Evolutionary conservation across 345 rosid species (phyloP).

Genomic region (Boechera stricta): DNA sequence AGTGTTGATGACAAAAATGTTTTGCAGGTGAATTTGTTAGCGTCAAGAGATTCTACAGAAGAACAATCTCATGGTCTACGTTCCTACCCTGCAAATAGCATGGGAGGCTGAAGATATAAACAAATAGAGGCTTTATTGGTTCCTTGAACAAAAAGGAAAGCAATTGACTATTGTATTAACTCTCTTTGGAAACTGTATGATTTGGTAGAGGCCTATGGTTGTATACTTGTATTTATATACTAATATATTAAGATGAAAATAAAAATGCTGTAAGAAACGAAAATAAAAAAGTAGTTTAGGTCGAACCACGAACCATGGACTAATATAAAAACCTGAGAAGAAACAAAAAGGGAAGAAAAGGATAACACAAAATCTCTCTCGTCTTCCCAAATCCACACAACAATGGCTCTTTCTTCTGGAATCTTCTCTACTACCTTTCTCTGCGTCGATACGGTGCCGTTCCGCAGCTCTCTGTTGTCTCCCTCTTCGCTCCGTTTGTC

Average conservation of each 20-base stretch:
- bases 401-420: slow-evolving; percentile 61
- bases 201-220: slow-evolving; percentile 11
- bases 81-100: slow-evolving; percentile 52
- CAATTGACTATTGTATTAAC: slow-evolving; percentile 14
- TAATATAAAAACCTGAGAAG: neutral
- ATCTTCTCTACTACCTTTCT: slow-evolving; percentile 51
- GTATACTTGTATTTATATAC: neutral
- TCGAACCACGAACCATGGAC: neutral
- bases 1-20: neutral
- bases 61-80: slow-evolving; percentile 51
- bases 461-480: slow-evolving; percentile 31
- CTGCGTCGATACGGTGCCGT: slow-evolving; percentile 51
- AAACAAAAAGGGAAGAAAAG: slow-evolving; percentile 1
- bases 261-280: neutral
- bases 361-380: slow-evolving; percentile 57
- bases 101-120: slow-evolving; percentile 62
- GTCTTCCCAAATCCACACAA: slow-evolving; percentile 17
- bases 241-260: neutral
- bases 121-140: neutral
- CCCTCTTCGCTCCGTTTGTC: slow-evolving; percentile 27
- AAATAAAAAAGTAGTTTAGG: slow-evolving; percentile 6
- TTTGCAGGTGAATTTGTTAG: slow-evolving; percentile 82
- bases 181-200: slow-evolving; percentile 22
- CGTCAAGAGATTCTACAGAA: slow-evolving; percentile 53
- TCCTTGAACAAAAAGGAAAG: neutral